Evolutionary conservation across 225 moss, liverwort and hornwort genomes (phyloP), one percentile per base, ranked within the genome.

Genomic region (Polytrichum formosum): DNA sequence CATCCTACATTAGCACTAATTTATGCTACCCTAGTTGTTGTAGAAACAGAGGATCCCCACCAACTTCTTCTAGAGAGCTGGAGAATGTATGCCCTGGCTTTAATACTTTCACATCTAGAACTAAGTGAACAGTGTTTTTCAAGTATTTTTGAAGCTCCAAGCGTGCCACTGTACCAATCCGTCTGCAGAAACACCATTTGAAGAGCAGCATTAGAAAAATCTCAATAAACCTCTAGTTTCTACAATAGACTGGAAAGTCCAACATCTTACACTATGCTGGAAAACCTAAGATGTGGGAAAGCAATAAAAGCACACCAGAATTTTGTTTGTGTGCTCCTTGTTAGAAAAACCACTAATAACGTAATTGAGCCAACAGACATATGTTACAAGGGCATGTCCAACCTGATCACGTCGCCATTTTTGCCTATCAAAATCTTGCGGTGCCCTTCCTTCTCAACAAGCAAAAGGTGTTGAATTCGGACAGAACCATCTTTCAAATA

Each of bases 321-420:
- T 37, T 37, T 10, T 10, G 2, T 37, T 13, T 37, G 2, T 13
- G 10, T 31, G 7, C 31, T 31, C 31, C 31, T 4, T 31, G 6
- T 37, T 37, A 10, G 10, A 37, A 7, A 37, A 37, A 37, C 13
- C 2, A 13, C 4, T 46, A 10, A 46, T 3, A 13, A 46, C 13
- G 0, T 46, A 13, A 46, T 46, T 46, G 16, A 46, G 46, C 16
- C 4, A 0, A 65, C 5, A 68, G 27, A 13, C 10, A 62, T 17
- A 77, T 58, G 33, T 1, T 64, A 17, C n/a, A 69, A 9, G 54
- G n/a, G 55, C 0, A 64, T 28, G 64, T 56, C 70, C 59, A 26
- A 92, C 97, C 97, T 94, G 88, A 98, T 98, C 23, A 98, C 85
- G 65, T 92, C 92, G 26, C 98, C 98, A 63, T 92, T 88, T 73